phyloP scores from a whole-genome alignment of 352 stramenopile genomes.

The Globisporangium barbulae region DNA sequence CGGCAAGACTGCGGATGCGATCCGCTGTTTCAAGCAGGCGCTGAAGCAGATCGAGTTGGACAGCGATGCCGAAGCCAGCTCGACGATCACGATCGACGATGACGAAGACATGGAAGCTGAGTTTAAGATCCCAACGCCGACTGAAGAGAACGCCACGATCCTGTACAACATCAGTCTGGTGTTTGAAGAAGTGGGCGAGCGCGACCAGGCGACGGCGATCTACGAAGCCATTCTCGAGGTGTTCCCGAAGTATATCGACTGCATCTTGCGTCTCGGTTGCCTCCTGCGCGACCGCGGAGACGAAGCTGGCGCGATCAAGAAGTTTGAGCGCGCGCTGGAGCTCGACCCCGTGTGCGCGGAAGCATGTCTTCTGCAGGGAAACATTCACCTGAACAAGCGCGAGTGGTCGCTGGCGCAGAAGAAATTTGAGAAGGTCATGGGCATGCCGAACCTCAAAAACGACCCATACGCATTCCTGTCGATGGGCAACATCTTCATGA shows the following conservation, averaged over 20 bases:
- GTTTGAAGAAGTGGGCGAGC: constrained; percentile 91
- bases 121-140: constrained; percentile 40
- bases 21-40: constrained; percentile 89
- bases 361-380: constrained; percentile 93
- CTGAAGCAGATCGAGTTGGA: constrained; percentile 45
- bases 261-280: constrained; percentile 91
- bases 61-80: constrained; percentile 27
- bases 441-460: constrained; percentile 94
- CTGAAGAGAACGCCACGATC: constrained; percentile 89
- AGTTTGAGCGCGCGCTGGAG: constrained; percentile 93
- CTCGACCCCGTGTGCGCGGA: constrained; percentile 90
- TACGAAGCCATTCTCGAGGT: constrained; percentile 92
- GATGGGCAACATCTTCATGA: constrained; percentile 99
- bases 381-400: constrained; percentile 93
- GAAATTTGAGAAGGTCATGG: constrained; percentile 92
- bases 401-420: constrained; percentile 95
- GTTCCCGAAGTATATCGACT: constrained; percentile 95
- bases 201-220: constrained; percentile 87
- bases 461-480: constrained; percentile 96
- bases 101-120: constrained; percentile 35
- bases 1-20: constrained; percentile 88
- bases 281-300: constrained; percentile 93
- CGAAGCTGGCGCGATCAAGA: constrained; percentile 84
- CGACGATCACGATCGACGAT: constrained; percentile 21
- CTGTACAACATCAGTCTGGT: constrained; percentile 95